Base-by-base conservation (phyloP, 306 rosid genomes). In the Mucuna pruriens region DNA sequence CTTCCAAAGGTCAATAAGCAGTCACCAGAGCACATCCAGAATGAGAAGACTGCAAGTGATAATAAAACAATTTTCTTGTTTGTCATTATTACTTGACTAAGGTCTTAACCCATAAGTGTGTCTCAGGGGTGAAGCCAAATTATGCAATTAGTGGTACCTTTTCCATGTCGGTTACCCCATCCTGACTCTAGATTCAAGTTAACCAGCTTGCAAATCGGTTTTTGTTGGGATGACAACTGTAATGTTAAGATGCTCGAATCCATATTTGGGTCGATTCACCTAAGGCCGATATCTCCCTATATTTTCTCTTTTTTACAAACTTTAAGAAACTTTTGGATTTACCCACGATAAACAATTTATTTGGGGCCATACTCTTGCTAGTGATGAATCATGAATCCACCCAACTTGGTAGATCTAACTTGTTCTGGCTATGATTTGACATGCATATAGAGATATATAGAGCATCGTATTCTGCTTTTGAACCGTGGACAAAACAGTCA, bases 221-320 rank as follows among this genome's bases (percentile, higher is more conserved):
- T 85, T 78, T 62, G 81, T 76, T 64, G 78, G 66, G 5, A 46
- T 74, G 89, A 74, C 84, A 79, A 79, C 84, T 79, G 84, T 83
- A 61, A 42, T 69, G 5, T 68, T 5, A 57, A 66, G 78, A 75
- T 75, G 36, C 55, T 46, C 6, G 33, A 76, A 36, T 75, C 76
- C 76, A 69, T 68, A 29, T 68, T 60, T 80, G 68, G 81, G 57
- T 79, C 29, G 23, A 71, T 57, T 71, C 71, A 31, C 64, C 38
- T 17, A 71, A 46, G 12, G 6, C 45, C 42, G 2, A 42, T 71
- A 52, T 71, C 62, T 83, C 17, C 71, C 31, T 9, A 44, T 34
- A 33, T 61, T 68, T 82, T 5, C 65, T 75, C 19, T 12, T 51
- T 51, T 77, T 49, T n/a, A 77, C 75, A 62, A 39, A 49, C 52